A percentile compares a stretch with the other conserved stretches of the same genome.
These are phyloP conservation scores for Tieghemiomyces parasiticus DNA, from an alignment of 192 early-diverging fungal genomes.

Conservation along the genomic window DNA sequence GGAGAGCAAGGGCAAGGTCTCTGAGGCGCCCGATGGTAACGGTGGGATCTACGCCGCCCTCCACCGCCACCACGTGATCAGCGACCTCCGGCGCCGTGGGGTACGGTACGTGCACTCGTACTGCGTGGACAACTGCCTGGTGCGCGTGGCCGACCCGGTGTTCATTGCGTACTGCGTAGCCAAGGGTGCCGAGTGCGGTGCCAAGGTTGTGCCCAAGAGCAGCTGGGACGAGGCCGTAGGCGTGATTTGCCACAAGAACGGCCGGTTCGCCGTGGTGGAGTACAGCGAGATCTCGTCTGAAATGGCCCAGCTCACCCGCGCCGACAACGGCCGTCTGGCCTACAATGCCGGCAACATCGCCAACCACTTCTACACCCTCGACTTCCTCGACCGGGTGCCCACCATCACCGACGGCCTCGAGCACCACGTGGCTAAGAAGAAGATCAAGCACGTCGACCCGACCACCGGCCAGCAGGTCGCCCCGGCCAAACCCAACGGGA, in stretches of 20 bases:
- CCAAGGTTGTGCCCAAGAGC: conserved; percentile 84
- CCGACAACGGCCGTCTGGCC: conserved; percentile 46
- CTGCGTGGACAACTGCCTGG: conserved; percentile 97
- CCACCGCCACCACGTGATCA: conserved; percentile 62
- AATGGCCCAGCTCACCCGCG: conserved; percentile 48
- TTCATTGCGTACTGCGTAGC: conserved; percentile 89
- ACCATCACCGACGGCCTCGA: conserved; percentile 71
- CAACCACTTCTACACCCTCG: conserved; percentile 94
- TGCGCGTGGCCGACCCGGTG: conserved; percentile 89
- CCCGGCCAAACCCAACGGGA: conserved; percentile 79
- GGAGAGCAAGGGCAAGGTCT: conserved; percentile 61
- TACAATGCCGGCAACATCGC: conserved; percentile 95
- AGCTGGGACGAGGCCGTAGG: conserved; percentile 82
- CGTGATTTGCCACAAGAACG: conserved; percentile 81
- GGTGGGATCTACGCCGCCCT: conserved; percentile 95
- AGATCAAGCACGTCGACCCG: conserved; percentile 86
- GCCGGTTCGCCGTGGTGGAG: conserved; percentile 78
- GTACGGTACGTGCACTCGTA: conserved; percentile 86
- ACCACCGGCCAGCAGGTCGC: conserved; percentile 47
- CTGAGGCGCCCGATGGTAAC: conserved; percentile 77
- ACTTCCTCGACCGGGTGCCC: conserved; percentile 76
- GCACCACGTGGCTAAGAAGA: conserved; percentile 96
- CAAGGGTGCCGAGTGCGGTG: conserved; percentile 86
- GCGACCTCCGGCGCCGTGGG: conserved; percentile 62
- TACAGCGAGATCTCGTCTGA: conserved; percentile 85